These are phyloP conservation scores for Volvariella surrecta DNA, from an alignment of 1,284 basidiomycete genomes.

Conservation along the genomic window DNA sequence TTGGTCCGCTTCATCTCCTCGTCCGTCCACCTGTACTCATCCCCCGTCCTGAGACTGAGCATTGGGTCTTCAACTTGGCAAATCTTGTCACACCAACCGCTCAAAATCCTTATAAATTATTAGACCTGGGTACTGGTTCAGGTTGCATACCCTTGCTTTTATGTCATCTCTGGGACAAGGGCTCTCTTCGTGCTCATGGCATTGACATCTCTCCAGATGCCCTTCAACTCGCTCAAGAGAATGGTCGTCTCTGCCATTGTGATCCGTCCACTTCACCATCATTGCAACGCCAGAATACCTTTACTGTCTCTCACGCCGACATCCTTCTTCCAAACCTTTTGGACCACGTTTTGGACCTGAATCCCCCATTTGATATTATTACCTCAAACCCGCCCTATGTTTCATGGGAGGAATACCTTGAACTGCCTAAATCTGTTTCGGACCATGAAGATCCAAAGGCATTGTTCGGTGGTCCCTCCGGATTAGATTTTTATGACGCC, in stretches of 20 bases:
- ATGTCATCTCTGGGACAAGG: constrained; percentile 49
- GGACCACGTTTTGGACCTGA: constrained; percentile 21
- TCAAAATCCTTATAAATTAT: constrained; percentile 37
- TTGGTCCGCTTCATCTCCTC: constrained; percentile 71
- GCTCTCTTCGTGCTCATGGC: constrained; percentile 46
- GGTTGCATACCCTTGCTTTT: constrained; percentile 84
- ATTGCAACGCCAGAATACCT: constrained; percentile 30
- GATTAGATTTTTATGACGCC: constrained; percentile 70
- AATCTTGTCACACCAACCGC: constrained; percentile 29
- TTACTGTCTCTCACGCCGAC: constrained; percentile 34
- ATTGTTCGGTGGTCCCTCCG: constrained; percentile 69
- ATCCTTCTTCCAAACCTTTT: constrained; percentile 38
- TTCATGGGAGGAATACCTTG: constrained; percentile 52
- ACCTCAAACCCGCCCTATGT: constrained; percentile 96
- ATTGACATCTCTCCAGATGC: constrained; percentile 70
- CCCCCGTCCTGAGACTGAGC: constrained; percentile 87
- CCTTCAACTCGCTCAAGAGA: constrained; percentile 63
- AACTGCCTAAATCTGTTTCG: constrained; percentile 59
- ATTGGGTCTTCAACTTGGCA: constrained; percentile 62
- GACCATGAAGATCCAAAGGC: constrained; percentile 76
- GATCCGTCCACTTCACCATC: constrained; percentile 22
- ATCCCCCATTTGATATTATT: constrained; percentile 67
- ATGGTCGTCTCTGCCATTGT: constrained; percentile 42
- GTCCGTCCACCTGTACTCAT: constrained; percentile 77
- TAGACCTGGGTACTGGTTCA: constrained; percentile 88